A percentile compares a stretch with the other conserved stretches of the same genome.
phyloP scores from a whole-genome alignment of 2,329 filamentous ascomycete species.

The Colletotrichum incanum region DNA sequence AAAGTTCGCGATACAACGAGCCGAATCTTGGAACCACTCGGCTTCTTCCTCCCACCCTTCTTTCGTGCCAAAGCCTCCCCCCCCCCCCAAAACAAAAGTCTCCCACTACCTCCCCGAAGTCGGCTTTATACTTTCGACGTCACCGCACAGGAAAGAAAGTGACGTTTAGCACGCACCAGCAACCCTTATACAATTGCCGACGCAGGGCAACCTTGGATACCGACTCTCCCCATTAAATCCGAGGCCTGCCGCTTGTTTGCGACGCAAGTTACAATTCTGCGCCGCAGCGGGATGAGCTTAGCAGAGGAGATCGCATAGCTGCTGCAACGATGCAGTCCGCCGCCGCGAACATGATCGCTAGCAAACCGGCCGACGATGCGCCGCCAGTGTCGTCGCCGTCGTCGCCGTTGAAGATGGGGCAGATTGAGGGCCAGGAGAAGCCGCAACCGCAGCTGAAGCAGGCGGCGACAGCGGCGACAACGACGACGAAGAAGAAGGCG shows the following conservation, averaged over 20 bases:
- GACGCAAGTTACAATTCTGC: conserved; percentile 20
- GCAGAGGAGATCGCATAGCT: conserved; percentile 26
- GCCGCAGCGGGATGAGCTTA: conserved; percentile 36
- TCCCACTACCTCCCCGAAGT: conserved; percentile 23
- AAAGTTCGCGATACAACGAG: conserved; percentile 41
- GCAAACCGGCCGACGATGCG: conserved; percentile 30
- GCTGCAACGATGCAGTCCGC: conserved; percentile 48
- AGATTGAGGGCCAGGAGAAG: conserved; percentile 25
- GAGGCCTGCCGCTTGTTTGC: conserved; percentile 10
- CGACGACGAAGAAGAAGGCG: conserved; percentile 51
- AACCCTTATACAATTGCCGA: conserved; percentile 9
- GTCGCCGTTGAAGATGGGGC: conserved; percentile 21
- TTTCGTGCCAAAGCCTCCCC: neutral
- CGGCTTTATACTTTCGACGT: conserved; percentile 32
- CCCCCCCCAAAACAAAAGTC: neutral
- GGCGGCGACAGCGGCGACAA: conserved; percentile 3
- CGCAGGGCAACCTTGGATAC: conserved; percentile 14
- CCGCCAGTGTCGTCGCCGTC: conserved; percentile 7
- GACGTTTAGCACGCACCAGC: conserved; percentile 6
- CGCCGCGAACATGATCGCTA: conserved; percentile 28
- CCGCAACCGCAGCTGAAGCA: conserved; percentile 35
- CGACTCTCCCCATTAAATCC: neutral
- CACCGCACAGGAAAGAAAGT: conserved; percentile 10
- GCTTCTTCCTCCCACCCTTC: conserved; percentile 21
- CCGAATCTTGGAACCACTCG: conserved; percentile 30